Evolutionary conservation across 73 alveolate genomes (phyloP), one percentile per base, ranked within the genome.

Genomic region (Halteria grandinella): DNA sequence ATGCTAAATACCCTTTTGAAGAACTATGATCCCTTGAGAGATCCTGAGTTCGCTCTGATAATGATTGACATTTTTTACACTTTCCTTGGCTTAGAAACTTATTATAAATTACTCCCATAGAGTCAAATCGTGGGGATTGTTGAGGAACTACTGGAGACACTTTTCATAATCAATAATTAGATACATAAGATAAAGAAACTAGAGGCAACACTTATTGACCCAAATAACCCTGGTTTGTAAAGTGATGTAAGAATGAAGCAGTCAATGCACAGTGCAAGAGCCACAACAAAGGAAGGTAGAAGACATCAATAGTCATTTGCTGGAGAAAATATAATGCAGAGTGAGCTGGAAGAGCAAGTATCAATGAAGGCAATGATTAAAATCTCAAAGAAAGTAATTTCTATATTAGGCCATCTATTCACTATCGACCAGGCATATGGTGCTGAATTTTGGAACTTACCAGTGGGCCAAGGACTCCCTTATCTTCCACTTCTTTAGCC

Each of bases 31-130:
- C 77, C 77, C 3, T 4, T 60, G 1, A 49, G 24, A 36, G 77
- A 60, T n/a, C 77, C 77, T 14, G 77, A 60, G 23, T 60, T 11
- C 43, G 25, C 77, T 2, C 43, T 60, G 8, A 31, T 60, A 8
- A 60, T 60, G 7, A 41, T 60, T 15, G 77, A 60, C 6, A 60
- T 60, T 21, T 60, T 60, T 11, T 60, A 37, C 5, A 1, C 58
- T 2, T 17, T 60, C 5, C 48, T 60, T 5, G 29, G 77, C 27
- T 44, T 36, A 36, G 48, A 60, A 39, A 60, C 24, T 15, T 60
- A 60, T 23, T 0, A 60, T 3, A 40, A 55, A 10, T 18, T 49
- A 11, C 43, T 40, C 27, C 77, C 77, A n/a, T n/a, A n/a, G n/a
- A n/a, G n/a, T n/a, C n/a, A n/a, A n/a, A n/a, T n/a, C n/a, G n/a